phyloP scores from a whole-genome alignment of 1,284 basidiomycete genomes.

The Cryptococcus deneoformans region DNA sequence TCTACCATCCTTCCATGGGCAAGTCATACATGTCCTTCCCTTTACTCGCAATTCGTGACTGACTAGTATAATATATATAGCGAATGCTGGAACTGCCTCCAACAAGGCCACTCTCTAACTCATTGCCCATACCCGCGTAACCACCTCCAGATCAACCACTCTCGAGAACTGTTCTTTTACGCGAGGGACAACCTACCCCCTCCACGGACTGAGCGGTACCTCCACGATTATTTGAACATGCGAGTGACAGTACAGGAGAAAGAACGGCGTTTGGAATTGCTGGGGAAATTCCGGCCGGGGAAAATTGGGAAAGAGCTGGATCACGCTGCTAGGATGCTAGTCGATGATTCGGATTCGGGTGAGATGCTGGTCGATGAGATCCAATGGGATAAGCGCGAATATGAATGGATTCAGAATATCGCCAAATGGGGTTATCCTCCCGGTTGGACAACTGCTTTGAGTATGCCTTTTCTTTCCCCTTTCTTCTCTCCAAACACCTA shows the following conservation, averaged over 20 bases:
- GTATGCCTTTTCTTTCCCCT: not conserved
- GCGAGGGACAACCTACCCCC: conserved; percentile 13
- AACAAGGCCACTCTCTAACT: conserved; percentile 11
- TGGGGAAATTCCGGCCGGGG: conserved; percentile 11
- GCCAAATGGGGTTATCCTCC: conserved; percentile 30
- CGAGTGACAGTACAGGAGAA: conserved; percentile 14
- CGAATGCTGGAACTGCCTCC: conserved; percentile 24
- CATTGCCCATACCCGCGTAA: conserved; percentile 21
- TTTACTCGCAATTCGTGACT: not conserved
- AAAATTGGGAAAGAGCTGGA: conserved; percentile 9
- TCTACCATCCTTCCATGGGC: not conserved
- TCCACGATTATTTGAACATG: conserved; percentile 9
- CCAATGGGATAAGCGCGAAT: not conserved
- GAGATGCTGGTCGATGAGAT: not conserved
- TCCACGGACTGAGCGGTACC: not conserved
- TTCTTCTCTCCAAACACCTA: no score
- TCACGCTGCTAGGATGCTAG: conserved; percentile 18
- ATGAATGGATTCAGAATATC: conserved; percentile 18
- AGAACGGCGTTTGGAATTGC: conserved; percentile 12
- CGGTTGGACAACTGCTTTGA: conserved; percentile 19
- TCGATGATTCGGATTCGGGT: not conserved
- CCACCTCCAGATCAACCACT: conserved; percentile 9
- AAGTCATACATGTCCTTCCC: not conserved
- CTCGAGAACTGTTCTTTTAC: conserved; percentile 9
- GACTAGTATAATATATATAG: not conserved